phyloP scores from a whole-genome alignment of 768 basidiomycete genomes.

The Dentipellis sp. region DNA sequence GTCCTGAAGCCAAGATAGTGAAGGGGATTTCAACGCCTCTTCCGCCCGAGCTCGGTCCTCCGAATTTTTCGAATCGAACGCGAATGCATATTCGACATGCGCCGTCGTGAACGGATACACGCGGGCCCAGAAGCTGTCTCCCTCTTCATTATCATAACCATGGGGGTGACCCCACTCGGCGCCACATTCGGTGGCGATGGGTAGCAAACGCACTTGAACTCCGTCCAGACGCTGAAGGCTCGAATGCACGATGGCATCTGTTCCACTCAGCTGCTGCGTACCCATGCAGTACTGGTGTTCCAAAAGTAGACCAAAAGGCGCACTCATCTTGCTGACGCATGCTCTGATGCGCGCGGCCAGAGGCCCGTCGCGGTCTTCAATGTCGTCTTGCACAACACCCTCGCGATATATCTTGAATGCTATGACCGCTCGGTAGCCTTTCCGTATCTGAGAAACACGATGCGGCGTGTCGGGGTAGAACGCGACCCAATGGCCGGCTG shows the following conservation, averaged over 20 bases:
- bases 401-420: slow-evolving; percentile 24
- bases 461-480: slow-evolving; percentile 25
- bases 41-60: background rate
- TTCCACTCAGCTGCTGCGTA: slow-evolving; percentile 16
- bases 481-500: slow-evolving; percentile 17
- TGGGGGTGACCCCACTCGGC: background rate
- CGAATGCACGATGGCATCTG: slow-evolving; percentile 16
- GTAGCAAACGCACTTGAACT: slow-evolving; percentile 14
- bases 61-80: background rate
- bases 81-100: slow-evolving; percentile 8
- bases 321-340: slow-evolving; percentile 4
- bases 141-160: background rate
- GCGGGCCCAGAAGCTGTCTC: background rate
- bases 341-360: background rate
- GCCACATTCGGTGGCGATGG: slow-evolving; percentile 10
- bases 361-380: background rate
- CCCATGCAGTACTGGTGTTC: slow-evolving; percentile 21
- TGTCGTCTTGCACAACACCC: slow-evolving; percentile 1
- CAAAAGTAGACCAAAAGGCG: slow-evolving; percentile 20
- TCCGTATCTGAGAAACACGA: slow-evolving; percentile 4
- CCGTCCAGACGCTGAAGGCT: slow-evolving; percentile 7
- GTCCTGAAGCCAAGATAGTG: background rate
- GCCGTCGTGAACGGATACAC: slow-evolving; percentile 18
- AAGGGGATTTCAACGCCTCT: background rate
- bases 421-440: slow-evolving; percentile 20